A percentile compares a stretch with the other conserved stretches of the same genome.
These are phyloP conservation scores for Dispira simplex DNA, from an alignment of 192 early-diverging fungal genomes.

Conservation along the genomic window DNA sequence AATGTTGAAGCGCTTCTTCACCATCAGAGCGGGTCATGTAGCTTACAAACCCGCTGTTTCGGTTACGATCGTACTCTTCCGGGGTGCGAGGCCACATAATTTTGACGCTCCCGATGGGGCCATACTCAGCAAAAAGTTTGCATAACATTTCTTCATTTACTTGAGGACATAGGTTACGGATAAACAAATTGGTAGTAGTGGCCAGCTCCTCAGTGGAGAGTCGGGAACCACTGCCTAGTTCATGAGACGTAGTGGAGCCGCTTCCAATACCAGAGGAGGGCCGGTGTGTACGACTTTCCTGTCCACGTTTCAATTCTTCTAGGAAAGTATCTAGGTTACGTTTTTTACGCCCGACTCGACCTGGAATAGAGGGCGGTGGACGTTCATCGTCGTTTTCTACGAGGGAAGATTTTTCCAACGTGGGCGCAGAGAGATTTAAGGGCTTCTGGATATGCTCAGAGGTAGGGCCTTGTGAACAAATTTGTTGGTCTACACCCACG, in stretches of 20 bases:
- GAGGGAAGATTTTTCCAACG: slow-evolving; percentile 6
- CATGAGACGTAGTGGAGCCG: slow-evolving; percentile 9
- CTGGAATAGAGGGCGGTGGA: slow-evolving; percentile 21
- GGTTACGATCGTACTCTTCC: slow-evolving; percentile 63
- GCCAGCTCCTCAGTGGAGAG: slow-evolving; percentile 43
- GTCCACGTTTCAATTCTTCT: slow-evolving; percentile 62
- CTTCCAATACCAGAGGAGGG: background rate
- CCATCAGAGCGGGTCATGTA: slow-evolving; percentile 71
- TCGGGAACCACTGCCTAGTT: slow-evolving; percentile 20
- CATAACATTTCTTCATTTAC: slow-evolving; percentile 60
- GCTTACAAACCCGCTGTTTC: slow-evolving; percentile 79
- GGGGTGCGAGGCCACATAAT: slow-evolving; percentile 88
- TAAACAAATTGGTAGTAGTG: slow-evolving; percentile 68
- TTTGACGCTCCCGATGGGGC: slow-evolving; percentile 81
- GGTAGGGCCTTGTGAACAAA: too few species aligned
- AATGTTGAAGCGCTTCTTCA: slow-evolving; percentile 40
- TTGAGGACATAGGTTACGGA: slow-evolving; percentile 61
- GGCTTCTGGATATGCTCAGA: too few species aligned
- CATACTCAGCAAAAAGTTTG: slow-evolving; percentile 58
- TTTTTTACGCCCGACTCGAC: slow-evolving; percentile 35
- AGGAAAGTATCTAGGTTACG: slow-evolving; percentile 73
- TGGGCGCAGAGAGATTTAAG: slow-evolving; percentile 9
- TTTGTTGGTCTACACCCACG: too few species aligned
- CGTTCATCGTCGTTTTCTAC: slow-evolving; percentile 8
- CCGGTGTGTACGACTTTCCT: too few species aligned